Conservation (phyloP, 306 rosid species). For the Inga oerstediana region DNA sequence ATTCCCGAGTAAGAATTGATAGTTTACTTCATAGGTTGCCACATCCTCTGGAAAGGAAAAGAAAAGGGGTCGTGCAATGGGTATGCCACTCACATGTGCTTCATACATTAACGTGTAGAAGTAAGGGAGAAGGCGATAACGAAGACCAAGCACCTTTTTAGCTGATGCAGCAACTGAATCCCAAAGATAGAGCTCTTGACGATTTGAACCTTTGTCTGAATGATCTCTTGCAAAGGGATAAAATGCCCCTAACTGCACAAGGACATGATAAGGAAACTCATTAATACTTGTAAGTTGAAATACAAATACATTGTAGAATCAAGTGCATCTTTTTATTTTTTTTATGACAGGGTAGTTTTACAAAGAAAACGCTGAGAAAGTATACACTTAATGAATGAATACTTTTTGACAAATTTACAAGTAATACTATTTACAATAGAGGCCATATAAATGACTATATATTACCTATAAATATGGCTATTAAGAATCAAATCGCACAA, state of each 20-base stretch:
- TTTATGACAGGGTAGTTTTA: background rate
- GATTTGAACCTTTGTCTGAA: constrained; percentile 45
- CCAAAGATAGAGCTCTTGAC: constrained; percentile 92
- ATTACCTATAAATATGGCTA: background rate
- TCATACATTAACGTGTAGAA: constrained; percentile 82
- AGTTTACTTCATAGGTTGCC: constrained; percentile 60
- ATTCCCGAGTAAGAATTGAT: constrained; percentile 77
- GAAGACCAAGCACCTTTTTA: constrained; percentile 79
- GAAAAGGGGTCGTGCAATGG: constrained; percentile 90
- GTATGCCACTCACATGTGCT: constrained; percentile 71
- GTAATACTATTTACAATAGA: background rate
- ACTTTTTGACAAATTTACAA: background rate
- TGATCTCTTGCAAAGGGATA: constrained; percentile 94
- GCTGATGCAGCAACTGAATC: constrained; percentile 82
- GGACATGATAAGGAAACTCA: background rate
- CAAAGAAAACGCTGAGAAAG: no score
- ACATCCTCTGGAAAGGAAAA: constrained; percentile 89
- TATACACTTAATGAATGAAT: background rate
- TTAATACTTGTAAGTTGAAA: background rate
- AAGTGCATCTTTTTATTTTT: background rate
- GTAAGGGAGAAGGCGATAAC: constrained; percentile 81
- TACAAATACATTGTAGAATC: background rate
- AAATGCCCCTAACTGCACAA: constrained; percentile 79
- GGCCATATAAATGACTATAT: background rate
- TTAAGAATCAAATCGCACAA: background rate